A percentile compares a stretch with the other conserved stretches of the same genome.
Conservation (phyloP, 106 monocot genomes). For the Dactylorhiza incarnata region DNA sequence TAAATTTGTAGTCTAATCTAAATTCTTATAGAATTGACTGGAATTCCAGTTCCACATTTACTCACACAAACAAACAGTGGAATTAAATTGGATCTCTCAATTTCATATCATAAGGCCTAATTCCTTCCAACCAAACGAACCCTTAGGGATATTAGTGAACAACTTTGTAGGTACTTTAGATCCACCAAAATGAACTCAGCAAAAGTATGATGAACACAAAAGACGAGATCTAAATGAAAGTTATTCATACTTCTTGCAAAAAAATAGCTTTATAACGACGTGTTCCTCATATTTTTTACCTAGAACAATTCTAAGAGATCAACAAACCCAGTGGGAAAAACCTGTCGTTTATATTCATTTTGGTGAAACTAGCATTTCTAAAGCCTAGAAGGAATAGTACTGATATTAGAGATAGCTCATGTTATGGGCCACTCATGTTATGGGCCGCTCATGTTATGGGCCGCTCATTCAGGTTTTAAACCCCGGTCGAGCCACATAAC, state of each 20-base stretch:
- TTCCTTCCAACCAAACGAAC: too few relatives aligned
- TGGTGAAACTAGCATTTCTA: neutral
- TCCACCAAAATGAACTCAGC: neutral
- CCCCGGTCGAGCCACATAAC: too few relatives aligned
- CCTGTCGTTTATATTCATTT: neutral
- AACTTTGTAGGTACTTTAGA: neutral
- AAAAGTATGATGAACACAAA: neutral
- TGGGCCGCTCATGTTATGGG: too few relatives aligned
- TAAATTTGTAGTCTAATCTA: too few relatives aligned
- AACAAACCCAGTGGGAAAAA: neutral
- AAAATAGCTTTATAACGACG: neutral
- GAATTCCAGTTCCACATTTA: too few relatives aligned
- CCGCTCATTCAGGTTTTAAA: too few relatives aligned
- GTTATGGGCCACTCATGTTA: too few relatives aligned
- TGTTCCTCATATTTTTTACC: neutral
- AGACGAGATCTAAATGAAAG: neutral
- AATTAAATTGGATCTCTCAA: too few relatives aligned
- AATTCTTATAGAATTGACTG: too few relatives aligned
- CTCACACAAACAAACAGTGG: too few relatives aligned
- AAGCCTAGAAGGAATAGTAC: neutral
- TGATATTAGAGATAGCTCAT: neutral
- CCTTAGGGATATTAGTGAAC: neutral
- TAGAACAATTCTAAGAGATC: neutral
- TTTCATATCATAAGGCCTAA: too few relatives aligned
- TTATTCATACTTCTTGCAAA: neutral